Base-by-base conservation (phyloP, 2,329 filamentous ascomycete species). In the Talaromyces albobiverticillius region DNA sequence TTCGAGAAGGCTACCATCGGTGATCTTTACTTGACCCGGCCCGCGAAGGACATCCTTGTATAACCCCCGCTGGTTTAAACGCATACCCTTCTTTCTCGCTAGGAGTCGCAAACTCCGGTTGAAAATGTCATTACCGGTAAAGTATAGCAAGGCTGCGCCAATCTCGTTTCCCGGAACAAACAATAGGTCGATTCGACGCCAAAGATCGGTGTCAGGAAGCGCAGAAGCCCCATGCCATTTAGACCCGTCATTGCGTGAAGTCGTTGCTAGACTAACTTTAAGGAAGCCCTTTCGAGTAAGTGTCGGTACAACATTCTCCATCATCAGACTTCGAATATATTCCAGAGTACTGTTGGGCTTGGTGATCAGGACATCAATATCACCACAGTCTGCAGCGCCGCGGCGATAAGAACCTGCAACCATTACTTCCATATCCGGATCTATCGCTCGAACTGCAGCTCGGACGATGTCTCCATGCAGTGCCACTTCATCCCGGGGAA, bases 81-180 rank as follows among this genome's bases (percentile, higher is more conserved):
- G 76, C 89, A 95, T 91, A 0, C 84, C 83, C 72, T 89, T 94
- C 71, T 84, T 90, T 36, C 84, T 83, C 13, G 91, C 90, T 59
- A 96, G 70, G 14, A 95, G 72, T 59, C 93, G 77, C 68, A 96
- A 82, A 65, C 89, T 95, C 14, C 92, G 79, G 69, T 96, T 96
- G 75, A 96, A 96, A 31, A 96, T 87, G 67, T 96, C 92, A 61
- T 96, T 94, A 1, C 93, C 93, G 0, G 93, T 96, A 65, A 96
- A 97, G 67, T 96, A 96, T n/a, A 96, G 81, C 57, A 96, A 68
- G 0, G 92, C 91, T 0, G 89, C 92, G 1, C 93, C 93, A 48
- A 90, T 79, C 69, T 96, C 86, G 2, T 82, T 77, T 61, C 85
- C 85, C 0, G 92, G 91, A 1, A 96, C 92, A 3, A 95, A 80